These are phyloP conservation scores for Starmerella riodocensis DNA, from an alignment of 805 yeast species.

Conservation along the genomic window DNA sequence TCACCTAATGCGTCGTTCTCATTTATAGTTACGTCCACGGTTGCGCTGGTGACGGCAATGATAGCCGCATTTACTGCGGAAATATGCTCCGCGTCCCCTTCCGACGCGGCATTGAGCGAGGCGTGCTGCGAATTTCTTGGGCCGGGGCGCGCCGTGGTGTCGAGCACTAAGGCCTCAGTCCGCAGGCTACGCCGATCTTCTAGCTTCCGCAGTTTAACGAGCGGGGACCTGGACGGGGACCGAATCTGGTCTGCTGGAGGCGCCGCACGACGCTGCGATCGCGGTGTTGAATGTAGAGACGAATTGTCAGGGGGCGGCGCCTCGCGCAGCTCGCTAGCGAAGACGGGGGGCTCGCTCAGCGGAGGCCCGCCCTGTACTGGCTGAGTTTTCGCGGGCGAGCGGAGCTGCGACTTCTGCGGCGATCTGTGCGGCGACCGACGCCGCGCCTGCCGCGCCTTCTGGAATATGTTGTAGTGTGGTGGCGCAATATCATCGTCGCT, in stretches of 20 bases:
- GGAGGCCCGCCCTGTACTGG: not conserved
- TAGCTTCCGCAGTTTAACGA: too few species aligned
- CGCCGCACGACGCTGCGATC: not conserved
- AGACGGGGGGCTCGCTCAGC: not conserved
- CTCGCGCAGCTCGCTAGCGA: not conserved
- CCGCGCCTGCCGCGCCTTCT: conserved; percentile 1
- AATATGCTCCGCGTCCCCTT: too few species aligned
- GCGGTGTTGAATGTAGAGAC: not conserved
- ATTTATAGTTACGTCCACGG: too few species aligned
- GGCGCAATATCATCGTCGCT: not conserved
- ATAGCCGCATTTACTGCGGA: too few species aligned
- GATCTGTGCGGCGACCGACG: not conserved
- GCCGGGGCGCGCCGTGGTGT: too few species aligned
- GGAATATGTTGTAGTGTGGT: conserved; percentile 1
- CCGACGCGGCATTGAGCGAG: too few species aligned
- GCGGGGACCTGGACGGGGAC: too few species aligned
- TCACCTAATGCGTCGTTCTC: too few species aligned
- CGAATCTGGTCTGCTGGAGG: not conserved
- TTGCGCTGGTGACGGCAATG: too few species aligned
- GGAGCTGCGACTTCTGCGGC: not conserved
- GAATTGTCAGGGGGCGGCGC: not conserved
- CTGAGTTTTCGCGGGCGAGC: not conserved
- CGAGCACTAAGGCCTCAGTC: too few species aligned
- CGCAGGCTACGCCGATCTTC: too few species aligned
- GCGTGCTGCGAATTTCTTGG: too few species aligned